A percentile compares a stretch with the other conserved stretches of the same genome.
These are phyloP conservation scores for Anethum foeniculum DNA, from an alignment of 140 eudicot species.

Conservation along the genomic window DNA sequence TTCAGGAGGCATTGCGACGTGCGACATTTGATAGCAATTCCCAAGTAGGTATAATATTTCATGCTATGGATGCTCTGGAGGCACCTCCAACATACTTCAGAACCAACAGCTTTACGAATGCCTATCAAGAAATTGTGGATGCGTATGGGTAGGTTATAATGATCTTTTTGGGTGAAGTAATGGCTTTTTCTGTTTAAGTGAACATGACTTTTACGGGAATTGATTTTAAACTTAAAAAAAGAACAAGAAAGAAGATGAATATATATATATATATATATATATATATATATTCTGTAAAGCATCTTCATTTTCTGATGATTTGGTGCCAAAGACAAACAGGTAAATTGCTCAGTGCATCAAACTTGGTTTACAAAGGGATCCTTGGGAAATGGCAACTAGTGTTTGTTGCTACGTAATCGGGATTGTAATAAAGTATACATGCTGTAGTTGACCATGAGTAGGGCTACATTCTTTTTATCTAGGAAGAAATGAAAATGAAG, in stretches of 20 bases:
- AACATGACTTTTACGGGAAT: not conserved
- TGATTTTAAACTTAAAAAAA: not conserved
- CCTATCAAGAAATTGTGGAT: conserved; percentile 95
- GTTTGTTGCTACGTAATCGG: not conserved
- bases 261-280: no score
- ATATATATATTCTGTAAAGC: not conserved
- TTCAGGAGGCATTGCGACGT: conserved; percentile 93
- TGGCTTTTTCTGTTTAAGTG: not conserved
- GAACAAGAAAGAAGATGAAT: not conserved
- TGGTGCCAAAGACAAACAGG: not conserved
- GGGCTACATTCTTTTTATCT: not conserved
- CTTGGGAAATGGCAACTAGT: not conserved
- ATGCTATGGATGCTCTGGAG: conserved; percentile 76
- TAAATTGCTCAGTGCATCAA: not conserved
- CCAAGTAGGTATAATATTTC: conserved; percentile 93
- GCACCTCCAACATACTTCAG: conserved; percentile 97
- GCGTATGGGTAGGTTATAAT: conserved; percentile 76
- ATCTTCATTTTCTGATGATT: not conserved
- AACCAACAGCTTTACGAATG: conserved; percentile 78
- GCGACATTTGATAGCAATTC: conserved; percentile 95
- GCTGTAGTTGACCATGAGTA: not conserved
- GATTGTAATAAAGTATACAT: not conserved
- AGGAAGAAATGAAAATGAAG: not conserved
- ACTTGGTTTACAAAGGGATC: not conserved
- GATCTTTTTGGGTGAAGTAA: not conserved